Evolutionary conservation across 2,329 filamentous ascomycete species (phyloP).

Genomic region (Cercospora sesami): DNA sequence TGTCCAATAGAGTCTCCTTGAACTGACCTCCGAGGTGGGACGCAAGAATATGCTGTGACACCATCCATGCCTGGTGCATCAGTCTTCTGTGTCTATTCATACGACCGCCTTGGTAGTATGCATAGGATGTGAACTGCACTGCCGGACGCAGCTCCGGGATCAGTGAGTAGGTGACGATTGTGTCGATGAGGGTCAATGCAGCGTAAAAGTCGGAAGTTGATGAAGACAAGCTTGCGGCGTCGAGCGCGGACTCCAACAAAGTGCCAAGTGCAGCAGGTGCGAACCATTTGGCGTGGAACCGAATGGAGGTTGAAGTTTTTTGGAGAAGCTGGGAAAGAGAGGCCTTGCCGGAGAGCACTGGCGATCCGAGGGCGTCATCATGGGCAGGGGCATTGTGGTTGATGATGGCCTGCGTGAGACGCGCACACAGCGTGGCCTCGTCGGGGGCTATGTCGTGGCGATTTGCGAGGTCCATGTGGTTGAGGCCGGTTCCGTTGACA

Average conservation of each 20-base stretch:
- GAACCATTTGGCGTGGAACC: constrained; percentile 39
- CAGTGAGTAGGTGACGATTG: constrained; percentile 33
- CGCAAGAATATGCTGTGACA: constrained; percentile 33
- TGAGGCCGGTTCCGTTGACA: constrained; percentile 15
- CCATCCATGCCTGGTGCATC: constrained; percentile 31
- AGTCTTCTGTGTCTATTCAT: constrained; percentile 35
- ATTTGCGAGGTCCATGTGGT: constrained; percentile 12
- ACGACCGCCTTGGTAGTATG: constrained; percentile 37
- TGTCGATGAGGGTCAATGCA: constrained; percentile 35
- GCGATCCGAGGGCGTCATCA: constrained; percentile 7
- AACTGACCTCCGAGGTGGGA: constrained; percentile 36
- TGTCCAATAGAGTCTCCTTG: constrained; percentile 29
- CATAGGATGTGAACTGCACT: constrained; percentile 34
- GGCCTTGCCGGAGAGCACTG: background rate
- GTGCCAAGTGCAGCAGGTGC: constrained; percentile 27
- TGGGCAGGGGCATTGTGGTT: constrained; percentile 2
- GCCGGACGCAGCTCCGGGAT: constrained; percentile 30
- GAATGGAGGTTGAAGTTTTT: constrained; percentile 30
- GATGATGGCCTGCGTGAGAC: constrained; percentile 27
- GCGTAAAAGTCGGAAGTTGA: constrained; percentile 35
- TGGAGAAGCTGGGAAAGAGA: constrained; percentile 28
- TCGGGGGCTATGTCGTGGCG: constrained; percentile 31
- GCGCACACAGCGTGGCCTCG: constrained; percentile 32
- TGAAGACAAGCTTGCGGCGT: constrained; percentile 31
- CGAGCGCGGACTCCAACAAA: constrained; percentile 31